Evolutionary conservation across 306 rosid genomes (phyloP).

Genomic region (Cicer pinnatifidum): DNA sequence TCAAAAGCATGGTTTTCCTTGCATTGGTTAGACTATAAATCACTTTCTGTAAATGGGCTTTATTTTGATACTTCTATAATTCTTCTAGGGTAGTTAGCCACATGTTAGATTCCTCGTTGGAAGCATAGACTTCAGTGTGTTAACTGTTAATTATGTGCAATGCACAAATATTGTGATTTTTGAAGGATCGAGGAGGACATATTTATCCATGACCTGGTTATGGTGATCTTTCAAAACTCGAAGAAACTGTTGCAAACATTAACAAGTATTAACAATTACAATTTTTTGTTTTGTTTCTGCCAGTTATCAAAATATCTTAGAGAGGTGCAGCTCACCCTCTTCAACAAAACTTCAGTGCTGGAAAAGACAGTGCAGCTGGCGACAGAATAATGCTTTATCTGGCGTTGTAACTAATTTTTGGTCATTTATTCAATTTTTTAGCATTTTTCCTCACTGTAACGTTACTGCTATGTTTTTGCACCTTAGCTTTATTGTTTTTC

Average conservation of each 20-base stretch:
- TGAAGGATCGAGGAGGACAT: conserved; percentile 2
- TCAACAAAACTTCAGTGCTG: conserved; percentile 90
- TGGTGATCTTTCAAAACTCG: conserved; percentile 33
- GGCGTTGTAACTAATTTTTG: conserved; percentile 50
- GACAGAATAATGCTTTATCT: conserved; percentile 46
- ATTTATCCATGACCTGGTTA: conserved; percentile 16
- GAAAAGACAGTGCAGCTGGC: conserved; percentile 73
- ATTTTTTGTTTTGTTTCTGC: conserved; percentile 32
- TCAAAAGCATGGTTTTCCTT: not conserved
- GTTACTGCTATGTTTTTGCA: conserved; percentile 41
- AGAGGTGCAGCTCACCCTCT: conserved; percentile 94
- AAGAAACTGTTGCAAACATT: conserved; percentile 30
- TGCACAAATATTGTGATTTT: not conserved
- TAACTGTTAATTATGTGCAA: conserved; percentile 24
- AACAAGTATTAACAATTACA: conserved; percentile 26
- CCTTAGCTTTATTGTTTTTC: conserved; percentile 22
- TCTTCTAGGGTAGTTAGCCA: conserved; percentile 34
- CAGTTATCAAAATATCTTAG: conserved; percentile 77
- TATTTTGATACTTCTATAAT: not conserved
- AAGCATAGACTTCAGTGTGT: not conserved
- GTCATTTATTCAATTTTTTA: conserved; percentile 48
- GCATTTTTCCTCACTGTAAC: conserved; percentile 41
- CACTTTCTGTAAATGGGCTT: not conserved
- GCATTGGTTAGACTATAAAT: conserved; percentile 5
- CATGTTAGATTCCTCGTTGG: conserved; percentile 22